A percentile compares a stretch with the other conserved stretches of the same genome.
Evolutionary conservation across 345 rosid genomes (phyloP).

Genomic region (Eucalyptus paniculata): DNA sequence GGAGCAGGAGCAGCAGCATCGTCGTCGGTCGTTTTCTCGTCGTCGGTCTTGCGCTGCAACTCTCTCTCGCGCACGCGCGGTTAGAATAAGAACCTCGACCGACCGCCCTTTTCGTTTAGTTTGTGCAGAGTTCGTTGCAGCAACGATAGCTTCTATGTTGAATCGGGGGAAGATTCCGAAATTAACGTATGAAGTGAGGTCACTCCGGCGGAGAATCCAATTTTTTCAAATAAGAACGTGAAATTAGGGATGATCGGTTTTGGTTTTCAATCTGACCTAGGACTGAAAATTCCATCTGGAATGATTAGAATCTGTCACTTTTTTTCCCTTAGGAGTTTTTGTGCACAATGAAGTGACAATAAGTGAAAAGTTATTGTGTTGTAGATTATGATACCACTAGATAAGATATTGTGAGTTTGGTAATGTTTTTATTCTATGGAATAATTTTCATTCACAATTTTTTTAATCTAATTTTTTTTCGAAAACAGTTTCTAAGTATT

Average conservation of each 20-base stretch:
- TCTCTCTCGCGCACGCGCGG: neutral
- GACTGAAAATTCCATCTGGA: rapidly evolving
- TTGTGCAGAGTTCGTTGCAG: neutral
- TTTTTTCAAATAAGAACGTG: no score
- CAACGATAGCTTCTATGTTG: neutral
- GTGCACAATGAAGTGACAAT: no score
- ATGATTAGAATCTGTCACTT: no score
- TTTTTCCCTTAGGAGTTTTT: rapidly evolving
- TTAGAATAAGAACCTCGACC: neutral
- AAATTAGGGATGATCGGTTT: rapidly evolving
- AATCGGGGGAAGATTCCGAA: neutral
- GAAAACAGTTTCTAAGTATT: rapidly evolving
- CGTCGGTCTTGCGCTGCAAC: neutral
- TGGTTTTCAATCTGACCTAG: rapidly evolving
- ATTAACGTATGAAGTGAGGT: neutral
- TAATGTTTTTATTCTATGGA: rapidly evolving
- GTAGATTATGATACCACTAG: no score
- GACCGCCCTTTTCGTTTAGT: neutral
- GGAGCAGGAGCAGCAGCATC: neutral
- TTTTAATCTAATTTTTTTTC: rapidly evolving
- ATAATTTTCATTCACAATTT: no score
- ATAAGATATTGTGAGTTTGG: rapidly evolving
- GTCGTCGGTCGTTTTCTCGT: neutral
- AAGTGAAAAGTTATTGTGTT: no score
- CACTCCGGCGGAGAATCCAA: no score